Percentiles rank a stretch among this genome's conserved stretches.
Evolutionary conservation across 441 rosid genomes (phyloP).

Genomic region (Erodium texanum): DNA sequence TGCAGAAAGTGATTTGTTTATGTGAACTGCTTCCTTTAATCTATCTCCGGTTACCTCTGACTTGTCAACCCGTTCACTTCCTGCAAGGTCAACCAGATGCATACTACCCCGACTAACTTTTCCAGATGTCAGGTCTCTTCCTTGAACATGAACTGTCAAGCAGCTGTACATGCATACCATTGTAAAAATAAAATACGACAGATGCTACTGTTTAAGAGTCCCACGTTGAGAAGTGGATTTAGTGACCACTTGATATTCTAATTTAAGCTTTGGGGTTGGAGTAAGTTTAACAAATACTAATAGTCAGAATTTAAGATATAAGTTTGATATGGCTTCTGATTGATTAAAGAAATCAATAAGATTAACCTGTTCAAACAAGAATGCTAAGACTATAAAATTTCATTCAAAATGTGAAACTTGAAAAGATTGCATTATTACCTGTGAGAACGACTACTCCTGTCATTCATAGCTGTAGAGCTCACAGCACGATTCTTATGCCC

Average conservation of each 20-base stretch:
- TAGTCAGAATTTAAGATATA: background rate
- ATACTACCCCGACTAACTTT: conserved; percentile 59
- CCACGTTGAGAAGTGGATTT: background rate
- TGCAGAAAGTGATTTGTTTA: conserved; percentile 92
- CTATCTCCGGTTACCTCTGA: conserved; percentile 74
- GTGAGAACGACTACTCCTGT: conserved; percentile 94
- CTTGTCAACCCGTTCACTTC: conserved; percentile 87
- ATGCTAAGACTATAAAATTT: background rate
- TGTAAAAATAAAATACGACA: conserved; percentile 7
- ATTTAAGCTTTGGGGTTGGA: too few relatives aligned
- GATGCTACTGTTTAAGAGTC: background rate
- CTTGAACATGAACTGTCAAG: conserved; percentile 24
- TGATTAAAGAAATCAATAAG: background rate
- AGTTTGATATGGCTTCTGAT: background rate
- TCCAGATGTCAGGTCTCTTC: conserved; percentile 57
- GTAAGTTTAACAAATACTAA: background rate
- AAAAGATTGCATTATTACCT: conserved; percentile 33
- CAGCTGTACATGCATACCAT: background rate
- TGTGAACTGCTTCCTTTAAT: conserved; percentile 91
- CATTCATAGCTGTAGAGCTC: conserved; percentile 86
- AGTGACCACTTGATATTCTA: conserved; percentile 8
- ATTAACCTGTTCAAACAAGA: background rate
- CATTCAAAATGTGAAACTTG: background rate
- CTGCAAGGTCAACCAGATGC: conserved; percentile 94
- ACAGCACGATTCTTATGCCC: conserved; percentile 82